Base-by-base conservation (phyloP, 257 asterid genomes). In the Capsicum chinense region DNA sequence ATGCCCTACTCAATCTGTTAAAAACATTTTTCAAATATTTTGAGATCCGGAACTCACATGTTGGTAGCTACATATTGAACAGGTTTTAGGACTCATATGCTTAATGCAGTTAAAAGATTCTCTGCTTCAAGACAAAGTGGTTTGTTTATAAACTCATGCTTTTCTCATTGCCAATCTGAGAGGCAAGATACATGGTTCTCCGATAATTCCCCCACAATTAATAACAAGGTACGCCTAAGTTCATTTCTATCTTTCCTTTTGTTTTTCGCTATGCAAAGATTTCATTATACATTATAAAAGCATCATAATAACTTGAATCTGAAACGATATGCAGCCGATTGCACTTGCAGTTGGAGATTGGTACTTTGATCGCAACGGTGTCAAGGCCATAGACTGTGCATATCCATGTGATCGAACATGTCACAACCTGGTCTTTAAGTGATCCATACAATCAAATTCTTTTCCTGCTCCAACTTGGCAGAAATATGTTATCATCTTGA, bases 91-190 rank as follows among this genome's bases (percentile, higher is more conserved):
- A 89, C 68, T 48, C 83, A 80, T 12, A 95, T 95, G 99, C 86
- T 97, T 82, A 86, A 82, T 52, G 86, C 97, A n/a, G 85, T 92
- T 56, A 87, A 56, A 88, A 85, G 84, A 52, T 94, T 97, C 79
- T 88, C 92, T 39, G 48, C 35, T 37, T 85, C 89, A 19, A 64
- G 64, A 52, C 90, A 91, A 73, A 95, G 88, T 14, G 99, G 99
- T 35, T 59, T 97, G 68, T 97, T 93, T 88, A 63, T 97, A 84
- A 97, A 97, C 86, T 95, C 99, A 39, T 97, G 99, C 84, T 97
- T 97, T 37, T 96, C 99, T 56, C 99, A 97, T 85, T 94, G 99
- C 90, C 99, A 95, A 85, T 91, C 99, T 0, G 99, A 97, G 92
- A 92, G 97, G 91, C 98, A 95, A 88, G 98, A 97, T 74, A 93